A percentile compares a stretch with the other conserved stretches of the same genome.
phyloP scores from a whole-genome alignment of 345 rosid species.

The Aquilaria yunnanensis region DNA sequence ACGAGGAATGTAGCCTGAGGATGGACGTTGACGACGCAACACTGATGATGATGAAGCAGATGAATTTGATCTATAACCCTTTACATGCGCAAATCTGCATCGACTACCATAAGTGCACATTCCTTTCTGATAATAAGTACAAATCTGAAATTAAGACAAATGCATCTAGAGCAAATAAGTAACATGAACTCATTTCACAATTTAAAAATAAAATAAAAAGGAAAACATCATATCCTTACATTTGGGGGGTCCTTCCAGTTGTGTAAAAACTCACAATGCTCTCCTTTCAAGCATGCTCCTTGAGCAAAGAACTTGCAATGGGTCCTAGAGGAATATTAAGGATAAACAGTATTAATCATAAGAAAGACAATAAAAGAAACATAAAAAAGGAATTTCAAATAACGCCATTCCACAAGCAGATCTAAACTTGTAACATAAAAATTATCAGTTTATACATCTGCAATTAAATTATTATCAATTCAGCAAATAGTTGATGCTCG shows the following conservation, averaged over 20 bases:
- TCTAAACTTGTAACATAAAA: too few relatives aligned
- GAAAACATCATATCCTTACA: slow-evolving; percentile 29
- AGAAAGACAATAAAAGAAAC: neutral
- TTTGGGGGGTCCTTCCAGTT: slow-evolving; percentile 58
- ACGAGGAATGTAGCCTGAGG: slow-evolving; percentile 22
- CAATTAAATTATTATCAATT: too few relatives aligned
- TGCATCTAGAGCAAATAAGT: neutral
- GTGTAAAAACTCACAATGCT: slow-evolving; percentile 88
- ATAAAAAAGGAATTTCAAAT: neutral
- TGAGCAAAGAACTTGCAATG: slow-evolving; percentile 86
- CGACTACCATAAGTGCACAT: slow-evolving; percentile 72
- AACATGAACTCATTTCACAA: neutral
- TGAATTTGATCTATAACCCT: slow-evolving; percentile 34
- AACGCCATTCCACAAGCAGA: neutral
- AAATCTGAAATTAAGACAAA: slow-evolving; percentile 41
- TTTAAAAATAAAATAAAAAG: neutral
- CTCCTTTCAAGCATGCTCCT: slow-evolving; percentile 92
- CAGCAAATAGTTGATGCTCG: too few relatives aligned
- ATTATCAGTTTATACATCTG: too few relatives aligned
- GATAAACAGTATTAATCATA: neutral
- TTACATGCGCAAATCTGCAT: slow-evolving; percentile 81
- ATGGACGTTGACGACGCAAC: slow-evolving; percentile 22
- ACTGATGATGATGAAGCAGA: slow-evolving; percentile 53
- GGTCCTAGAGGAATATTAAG: slow-evolving; percentile 32
- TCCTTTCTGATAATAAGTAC: slow-evolving; percentile 93